These are phyloP conservation scores for Ceratocystis colombiana DNA, from an alignment of 2,329 filamentous ascomycete species.

Conservation along the genomic window DNA sequence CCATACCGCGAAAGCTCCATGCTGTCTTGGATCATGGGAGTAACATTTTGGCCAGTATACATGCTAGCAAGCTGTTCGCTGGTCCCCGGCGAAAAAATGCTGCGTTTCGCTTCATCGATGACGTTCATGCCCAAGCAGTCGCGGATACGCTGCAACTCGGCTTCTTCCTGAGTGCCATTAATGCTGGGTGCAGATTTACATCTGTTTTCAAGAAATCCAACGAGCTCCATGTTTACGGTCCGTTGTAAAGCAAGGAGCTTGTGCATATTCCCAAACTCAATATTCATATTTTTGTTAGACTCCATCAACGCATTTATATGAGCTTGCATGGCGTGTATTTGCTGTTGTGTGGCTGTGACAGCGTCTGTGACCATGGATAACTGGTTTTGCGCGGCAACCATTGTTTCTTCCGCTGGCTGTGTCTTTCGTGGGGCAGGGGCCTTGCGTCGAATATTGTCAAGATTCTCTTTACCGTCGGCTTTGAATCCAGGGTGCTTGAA, in stretches of 20 bases:
- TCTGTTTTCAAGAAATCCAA: slow-evolving; percentile 39
- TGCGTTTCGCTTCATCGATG: slow-evolving; percentile 19
- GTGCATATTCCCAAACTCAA: slow-evolving; percentile 51
- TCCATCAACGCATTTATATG: slow-evolving; percentile 67
- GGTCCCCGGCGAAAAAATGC: slow-evolving; percentile 21
- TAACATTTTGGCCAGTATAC: slow-evolving; percentile 26
- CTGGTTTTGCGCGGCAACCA: slow-evolving; percentile 72
- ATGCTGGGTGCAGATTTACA: slow-evolving; percentile 23
- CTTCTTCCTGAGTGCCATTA: slow-evolving; percentile 27
- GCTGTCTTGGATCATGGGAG: slow-evolving; percentile 44
- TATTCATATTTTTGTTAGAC: slow-evolving; percentile 51
- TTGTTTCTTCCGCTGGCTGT: slow-evolving; percentile 56
- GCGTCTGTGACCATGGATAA: slow-evolving; percentile 20
- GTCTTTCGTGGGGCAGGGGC: slow-evolving; percentile 80
- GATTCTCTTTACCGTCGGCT: slow-evolving; percentile 86
- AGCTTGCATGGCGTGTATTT: slow-evolving; percentile 60
- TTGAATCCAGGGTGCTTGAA: slow-evolving; percentile 97
- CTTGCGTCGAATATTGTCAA: slow-evolving; percentile 94
- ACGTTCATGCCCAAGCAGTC: slow-evolving; percentile 28
- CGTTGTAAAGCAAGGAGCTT: slow-evolving; percentile 50
- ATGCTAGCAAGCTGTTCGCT: slow-evolving; percentile 23
- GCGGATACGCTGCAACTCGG: slow-evolving; percentile 43
- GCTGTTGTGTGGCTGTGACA: slow-evolving; percentile 23
- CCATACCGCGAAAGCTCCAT: slow-evolving; percentile 51
- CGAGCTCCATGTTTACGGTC: slow-evolving; percentile 48